phyloP scores from a whole-genome alignment of 345 rosid genomes.

The Luvunga scandens region DNA sequence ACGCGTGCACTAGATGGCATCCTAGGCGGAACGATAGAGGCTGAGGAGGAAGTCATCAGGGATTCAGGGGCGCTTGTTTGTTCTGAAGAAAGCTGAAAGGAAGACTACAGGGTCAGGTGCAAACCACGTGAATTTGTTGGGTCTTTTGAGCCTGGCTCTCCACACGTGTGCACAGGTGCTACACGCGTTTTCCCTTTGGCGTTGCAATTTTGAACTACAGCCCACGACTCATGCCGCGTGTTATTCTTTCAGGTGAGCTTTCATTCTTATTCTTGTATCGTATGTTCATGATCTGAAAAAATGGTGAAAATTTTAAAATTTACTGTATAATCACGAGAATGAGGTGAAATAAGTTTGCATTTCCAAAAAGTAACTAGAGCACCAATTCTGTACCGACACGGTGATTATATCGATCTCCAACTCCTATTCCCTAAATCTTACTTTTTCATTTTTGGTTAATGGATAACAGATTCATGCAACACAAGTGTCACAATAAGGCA shows the following conservation, averaged over 20 bases:
- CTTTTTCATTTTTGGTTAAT: not conserved
- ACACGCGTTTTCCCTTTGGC: not conserved
- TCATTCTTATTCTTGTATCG: no score
- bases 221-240: no score
- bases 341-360: not conserved
- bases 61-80: conserved; percentile 17
- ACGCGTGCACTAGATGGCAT: conserved; percentile 1
- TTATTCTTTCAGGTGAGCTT: no score
- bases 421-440: not conserved
- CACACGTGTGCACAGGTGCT: not conserved
- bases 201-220: no score
- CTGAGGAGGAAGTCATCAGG: no score
- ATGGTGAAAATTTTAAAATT: not conserved
- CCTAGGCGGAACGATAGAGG: no score
- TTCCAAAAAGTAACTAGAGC: not conserved
- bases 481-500: not conserved
- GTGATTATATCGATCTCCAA: not conserved
- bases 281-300: not conserved
- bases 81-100: not conserved
- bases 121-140: conserved; percentile 8
- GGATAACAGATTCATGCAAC: not conserved
- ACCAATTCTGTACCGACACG: not conserved
- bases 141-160: not conserved
- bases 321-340: not conserved
- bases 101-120: not conserved